These are phyloP conservation scores for Erysimum cheiri DNA, from an alignment of 441 rosid genomes.

Conservation along the genomic window DNA sequence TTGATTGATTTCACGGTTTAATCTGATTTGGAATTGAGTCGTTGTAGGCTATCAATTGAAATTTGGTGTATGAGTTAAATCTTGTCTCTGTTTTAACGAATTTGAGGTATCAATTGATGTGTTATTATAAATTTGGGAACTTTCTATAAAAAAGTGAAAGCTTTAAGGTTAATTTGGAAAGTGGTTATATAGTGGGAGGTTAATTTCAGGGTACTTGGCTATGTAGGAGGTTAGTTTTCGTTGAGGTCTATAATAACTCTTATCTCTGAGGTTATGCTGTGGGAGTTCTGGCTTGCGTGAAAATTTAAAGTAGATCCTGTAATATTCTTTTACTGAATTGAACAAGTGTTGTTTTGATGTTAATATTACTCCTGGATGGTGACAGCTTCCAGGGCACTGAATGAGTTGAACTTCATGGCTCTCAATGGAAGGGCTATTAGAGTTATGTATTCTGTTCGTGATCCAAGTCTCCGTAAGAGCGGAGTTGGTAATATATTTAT, in stretches of 20 bases:
- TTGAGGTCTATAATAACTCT: not conserved
- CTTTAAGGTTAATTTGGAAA: conserved; percentile 11
- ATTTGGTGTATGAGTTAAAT: not conserved
- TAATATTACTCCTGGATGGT: conserved; percentile 7
- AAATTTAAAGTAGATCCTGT: not conserved
- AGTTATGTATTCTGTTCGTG: conserved; percentile 77
- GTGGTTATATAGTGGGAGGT: not conserved
- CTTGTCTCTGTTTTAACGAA: conserved; percentile 3
- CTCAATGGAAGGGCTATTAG: conserved; percentile 61
- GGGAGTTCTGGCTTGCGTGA: not conserved
- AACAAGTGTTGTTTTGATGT: not conserved
- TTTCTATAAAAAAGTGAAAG: not conserved
- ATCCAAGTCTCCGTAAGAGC: conserved; percentile 73
- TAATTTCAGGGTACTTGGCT: not conserved
- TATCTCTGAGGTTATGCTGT: not conserved
- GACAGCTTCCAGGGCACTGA: conserved; percentile 68
- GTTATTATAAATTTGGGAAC: not conserved
- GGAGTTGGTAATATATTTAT: conserved; percentile 73
- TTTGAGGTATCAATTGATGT: not conserved
- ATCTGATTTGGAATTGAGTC: not conserved
- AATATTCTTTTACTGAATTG: conserved; percentile 1
- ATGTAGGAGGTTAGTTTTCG: not conserved
- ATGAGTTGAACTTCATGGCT: conserved; percentile 58
- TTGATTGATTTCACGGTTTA: not conserved
- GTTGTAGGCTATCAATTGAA: not conserved